Evolutionary conservation across 768 basidiomycete species (phyloP), one percentile per base, ranked within the genome.

Genomic region (Scleroderma bovista): DNA sequence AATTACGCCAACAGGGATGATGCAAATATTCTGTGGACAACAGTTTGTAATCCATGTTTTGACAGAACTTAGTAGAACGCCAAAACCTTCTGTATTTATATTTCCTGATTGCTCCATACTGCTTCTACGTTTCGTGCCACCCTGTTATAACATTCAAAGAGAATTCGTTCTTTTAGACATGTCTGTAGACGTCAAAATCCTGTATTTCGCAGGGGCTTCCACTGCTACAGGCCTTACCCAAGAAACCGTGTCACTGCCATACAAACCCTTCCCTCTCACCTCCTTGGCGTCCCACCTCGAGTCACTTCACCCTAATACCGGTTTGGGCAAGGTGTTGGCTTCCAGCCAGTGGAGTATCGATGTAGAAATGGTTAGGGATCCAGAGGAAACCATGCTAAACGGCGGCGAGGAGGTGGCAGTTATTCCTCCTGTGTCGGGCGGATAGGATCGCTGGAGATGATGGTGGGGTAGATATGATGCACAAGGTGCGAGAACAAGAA

Each of bases 351-450:
- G 89, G 88, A 88, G 88, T 58, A 85, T 91, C 12, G 71, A 90
- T 58, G 84, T 76, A 46, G 86, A 88, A 67, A 90, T 90, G 86
- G 75, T 88, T 2, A n/a, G n/a, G n/a, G 73, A 83, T 52, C 75
- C 75, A 2, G 68, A 70, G n/a, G 51, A 53, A 1, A 67, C 78
- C 17, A 50, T 69, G 12, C 64, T 92, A n/a, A n/a, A n/a, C n/a
- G n/a, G n/a, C n/a, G n/a, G 86, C 20, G 87, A 91, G 63, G 84
- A 87, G 58, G 78, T 90, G 8, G 87, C 83, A 15, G 75, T 91
- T 22, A 91, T 92, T 38, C 85, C 84, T 56, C 88, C 86, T 9
- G 88, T 91, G 1, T 88, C 86, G 46, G 89, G 90, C 5, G 88
- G 88, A 29, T 89, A 62, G 51, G n/a, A n/a, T n/a, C n/a, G n/a